Evolutionary conservation across 306 rosid genomes (phyloP).

Genomic region (Prunus salicina): DNA sequence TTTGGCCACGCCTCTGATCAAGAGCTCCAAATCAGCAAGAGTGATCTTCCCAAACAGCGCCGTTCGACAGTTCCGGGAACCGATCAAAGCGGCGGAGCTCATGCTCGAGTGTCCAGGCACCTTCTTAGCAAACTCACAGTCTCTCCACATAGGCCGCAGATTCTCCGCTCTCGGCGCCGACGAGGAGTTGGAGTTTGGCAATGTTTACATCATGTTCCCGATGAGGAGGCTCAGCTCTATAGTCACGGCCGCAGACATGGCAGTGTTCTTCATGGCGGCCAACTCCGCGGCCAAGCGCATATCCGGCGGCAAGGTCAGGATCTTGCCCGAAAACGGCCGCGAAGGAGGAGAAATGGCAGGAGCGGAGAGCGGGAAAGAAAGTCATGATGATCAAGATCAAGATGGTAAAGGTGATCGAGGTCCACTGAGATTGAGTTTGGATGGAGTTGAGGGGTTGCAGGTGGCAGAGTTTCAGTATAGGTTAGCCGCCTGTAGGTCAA

Average conservation of each 20-base stretch:
- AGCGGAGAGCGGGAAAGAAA: neutral
- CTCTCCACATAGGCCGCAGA: slow-evolving; percentile 66
- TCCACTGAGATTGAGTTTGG: slow-evolving; percentile 54
- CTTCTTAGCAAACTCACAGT: slow-evolving; percentile 52
- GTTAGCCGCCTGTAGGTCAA: slow-evolving; percentile 63
- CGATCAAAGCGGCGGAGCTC: slow-evolving; percentile 77
- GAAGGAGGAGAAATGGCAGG: neutral
- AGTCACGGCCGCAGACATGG: slow-evolving; percentile 73
- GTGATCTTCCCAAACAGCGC: slow-evolving; percentile 81
- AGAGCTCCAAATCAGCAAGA: slow-evolving; percentile 49
- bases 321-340: slow-evolving; percentile 34
- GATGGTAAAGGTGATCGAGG: neutral
- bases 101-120: slow-evolving; percentile 71
- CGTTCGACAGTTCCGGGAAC: slow-evolving; percentile 51
- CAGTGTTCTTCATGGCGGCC: slow-evolving; percentile 65
- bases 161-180: slow-evolving; percentile 79
- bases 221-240: slow-evolving; percentile 67
- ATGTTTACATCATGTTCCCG: slow-evolving; percentile 69
- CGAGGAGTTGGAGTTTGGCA: slow-evolving; percentile 69
- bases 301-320: slow-evolving; percentile 39
- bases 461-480: slow-evolving; percentile 49
- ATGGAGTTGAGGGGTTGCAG: slow-evolving; percentile 49
- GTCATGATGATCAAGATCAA: neutral
- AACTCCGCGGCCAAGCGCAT: slow-evolving; percentile 72
- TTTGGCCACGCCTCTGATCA: slow-evolving; percentile 60